Evolutionary conservation across 768 basidiomycete genomes (phyloP), one percentile per base, ranked within the genome.

Genomic region (Gloeophyllum trabeum): DNA sequence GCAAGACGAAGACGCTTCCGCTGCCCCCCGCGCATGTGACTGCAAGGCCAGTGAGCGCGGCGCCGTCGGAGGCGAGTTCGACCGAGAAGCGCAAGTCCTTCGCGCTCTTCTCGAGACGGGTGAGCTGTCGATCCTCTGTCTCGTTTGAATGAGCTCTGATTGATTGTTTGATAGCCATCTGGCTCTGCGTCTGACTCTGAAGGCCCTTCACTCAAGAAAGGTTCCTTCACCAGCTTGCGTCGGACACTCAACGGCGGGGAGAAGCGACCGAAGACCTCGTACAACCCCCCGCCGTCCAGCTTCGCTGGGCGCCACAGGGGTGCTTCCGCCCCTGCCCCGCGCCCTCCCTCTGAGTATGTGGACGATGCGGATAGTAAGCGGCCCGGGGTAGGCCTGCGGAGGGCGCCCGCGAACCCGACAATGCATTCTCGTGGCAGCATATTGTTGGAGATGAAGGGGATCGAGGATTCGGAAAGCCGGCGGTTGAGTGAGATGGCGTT

Each of bases 401-500:
- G 73, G 32, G 51, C 60, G 48, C 62, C 79, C 10, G 60, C 81
- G 16, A 61, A 64, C 42, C 77, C 81, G 25, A 75, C 70, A 36
- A 69, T 83, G 43, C 74, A 86, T 51, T 76, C 61, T 46, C 54
- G 62, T 14, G 79, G 69, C 36, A 76, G 66, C 43, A 82, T 87
- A 41, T 39, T 75, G 45, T 40, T 64, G 24, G 67, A 77, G 60
- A 61, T 72, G 42, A 66, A 51, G 38, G 60, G 57, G 30, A 83
- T 86, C 30, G 63, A 72, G 54, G 81, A 87, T 46, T 78, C 75
- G 7, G 83, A 87, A 64, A 70, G 66, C 47, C 63, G 81, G 58
- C 62, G 80, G 56, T 61, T 84, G 65, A 76, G 77, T 35, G 83
- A 87, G 62, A 54, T 82, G 51, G 81, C 81, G 42, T 87, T 85